Percentiles rank a stretch among this genome's conserved stretches.
Evolutionary conservation across 2,329 filamentous ascomycete genomes (phyloP).

Genomic region (Ophiobolus disseminans): DNA sequence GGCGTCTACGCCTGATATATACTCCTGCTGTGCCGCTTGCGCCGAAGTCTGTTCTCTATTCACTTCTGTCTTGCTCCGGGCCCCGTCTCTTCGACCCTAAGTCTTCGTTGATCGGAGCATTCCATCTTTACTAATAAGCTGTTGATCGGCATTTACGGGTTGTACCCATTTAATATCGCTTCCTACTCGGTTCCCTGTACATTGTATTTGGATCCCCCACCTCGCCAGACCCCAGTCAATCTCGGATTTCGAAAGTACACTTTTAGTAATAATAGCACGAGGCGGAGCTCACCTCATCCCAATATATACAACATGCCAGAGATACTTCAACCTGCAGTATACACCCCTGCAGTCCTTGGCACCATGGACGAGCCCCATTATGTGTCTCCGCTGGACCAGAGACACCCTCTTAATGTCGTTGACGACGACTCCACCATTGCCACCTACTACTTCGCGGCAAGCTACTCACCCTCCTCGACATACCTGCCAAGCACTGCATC

Average conservation of each 20-base stretch:
- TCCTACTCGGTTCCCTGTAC: slow-evolving; percentile 27
- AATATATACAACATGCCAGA: slow-evolving; percentile 55
- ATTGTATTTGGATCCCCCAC: slow-evolving; percentile 29
- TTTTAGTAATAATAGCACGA: slow-evolving; percentile 49
- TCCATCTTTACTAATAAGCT: slow-evolving; percentile 47
- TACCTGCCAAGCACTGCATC: slow-evolving; percentile 43
- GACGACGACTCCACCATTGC: slow-evolving; percentile 53
- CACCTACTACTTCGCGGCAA: slow-evolving; percentile 49
- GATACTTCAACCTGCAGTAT: slow-evolving; percentile 58
- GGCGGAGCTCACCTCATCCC: slow-evolving; percentile 47
- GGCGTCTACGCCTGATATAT: slow-evolving; percentile 48
- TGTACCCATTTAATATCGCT: slow-evolving; percentile 47
- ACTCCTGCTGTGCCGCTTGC: slow-evolving; percentile 36
- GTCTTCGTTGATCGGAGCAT: slow-evolving; percentile 57
- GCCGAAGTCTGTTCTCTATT: slow-evolving; percentile 41
- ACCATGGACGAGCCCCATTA: slow-evolving; percentile 33
- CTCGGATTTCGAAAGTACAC: slow-evolving; percentile 37
- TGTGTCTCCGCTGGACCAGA: slow-evolving; percentile 63
- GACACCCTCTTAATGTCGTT: slow-evolving; percentile 67
- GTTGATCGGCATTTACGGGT: slow-evolving; percentile 53
- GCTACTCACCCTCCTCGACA: slow-evolving; percentile 40
- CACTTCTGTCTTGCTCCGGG: slow-evolving; percentile 44
- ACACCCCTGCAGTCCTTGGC: slow-evolving; percentile 48
- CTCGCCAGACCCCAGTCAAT: slow-evolving; percentile 24
- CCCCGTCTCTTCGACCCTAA: slow-evolving; percentile 27